Conservation (phyloP, 225 moss, liverwort and hornwort genomes). For the Pseudoscleropodium purum region DNA sequence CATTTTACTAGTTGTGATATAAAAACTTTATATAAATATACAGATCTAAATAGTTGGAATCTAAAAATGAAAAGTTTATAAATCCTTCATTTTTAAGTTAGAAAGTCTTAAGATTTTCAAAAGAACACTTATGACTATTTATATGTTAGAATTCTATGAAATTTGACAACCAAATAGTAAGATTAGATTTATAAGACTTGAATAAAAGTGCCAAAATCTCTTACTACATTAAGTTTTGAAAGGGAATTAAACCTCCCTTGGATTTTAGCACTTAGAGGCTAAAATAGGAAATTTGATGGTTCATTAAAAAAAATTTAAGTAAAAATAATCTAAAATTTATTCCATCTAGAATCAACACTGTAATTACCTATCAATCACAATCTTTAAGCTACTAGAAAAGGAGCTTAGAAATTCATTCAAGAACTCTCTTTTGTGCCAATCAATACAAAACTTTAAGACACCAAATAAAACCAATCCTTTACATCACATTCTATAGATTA, state of each 20-base stretch:
- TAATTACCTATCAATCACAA: neutral
- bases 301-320: neutral
- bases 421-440: too few relatives aligned
- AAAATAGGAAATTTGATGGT: neutral
- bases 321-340: neutral
- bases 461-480: neutral
- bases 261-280: neutral
- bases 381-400: fast-evolving
- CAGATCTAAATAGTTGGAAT: neutral
- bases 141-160: neutral
- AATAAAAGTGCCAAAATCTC: neutral
- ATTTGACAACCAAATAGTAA: neutral
- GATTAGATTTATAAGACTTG: neutral
- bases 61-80: neutral
- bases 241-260: too few relatives aligned
- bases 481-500: neutral
- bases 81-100: neutral
- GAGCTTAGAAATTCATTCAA: neutral
- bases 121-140: too few relatives aligned
- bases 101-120: too few relatives aligned
- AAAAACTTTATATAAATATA: fast-evolving
- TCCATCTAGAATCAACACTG: neutral
- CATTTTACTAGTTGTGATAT: neutral
- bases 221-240: neutral
- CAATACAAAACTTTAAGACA: neutral